phyloP scores from a whole-genome alignment of 306 rosid genomes.

The Vigna unguiculata region DNA sequence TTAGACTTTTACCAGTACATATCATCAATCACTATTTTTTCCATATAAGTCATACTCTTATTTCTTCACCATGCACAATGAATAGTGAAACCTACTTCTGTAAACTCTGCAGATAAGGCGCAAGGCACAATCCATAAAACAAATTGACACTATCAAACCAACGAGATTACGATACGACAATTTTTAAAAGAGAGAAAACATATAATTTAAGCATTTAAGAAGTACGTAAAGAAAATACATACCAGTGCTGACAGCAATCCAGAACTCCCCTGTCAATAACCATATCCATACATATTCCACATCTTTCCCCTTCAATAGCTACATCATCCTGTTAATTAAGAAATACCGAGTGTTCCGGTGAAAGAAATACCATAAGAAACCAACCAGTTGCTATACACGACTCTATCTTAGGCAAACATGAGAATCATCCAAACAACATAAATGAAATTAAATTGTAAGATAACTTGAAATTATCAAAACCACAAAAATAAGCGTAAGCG shows the following conservation, averaged over 20 bases:
- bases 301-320: conserved; percentile 69
- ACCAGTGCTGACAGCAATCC: conserved; percentile 99
- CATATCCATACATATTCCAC: conserved; percentile 96
- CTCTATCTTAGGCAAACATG: background rate
- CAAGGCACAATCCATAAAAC: conserved; percentile 13
- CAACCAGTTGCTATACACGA: conserved; percentile 1
- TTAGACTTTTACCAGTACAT: conserved; percentile 12
- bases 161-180: background rate
- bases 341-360: conserved; percentile 9
- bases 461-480: conserved; percentile 3
- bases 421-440: conserved; percentile 1
- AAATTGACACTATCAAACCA: conserved; percentile 15
- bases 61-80: background rate
- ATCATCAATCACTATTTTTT: conserved; percentile 10
- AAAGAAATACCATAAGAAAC: conserved; percentile 21
- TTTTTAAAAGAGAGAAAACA: background rate
- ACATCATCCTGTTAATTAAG: conserved; percentile 62
- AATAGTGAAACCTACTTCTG: background rate
- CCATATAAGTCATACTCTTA: background rate
- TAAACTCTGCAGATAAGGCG: background rate
- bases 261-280: conserved; percentile 91
- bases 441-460: background rate
- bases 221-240: conserved; percentile 34
- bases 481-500: background rate
- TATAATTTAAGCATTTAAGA: conserved; percentile 19